Evolutionary conservation across 2,329 filamentous ascomycete genomes (phyloP), one percentile per base, ranked within the genome.

Genomic region (Pseudocercospora cruenta): DNA sequence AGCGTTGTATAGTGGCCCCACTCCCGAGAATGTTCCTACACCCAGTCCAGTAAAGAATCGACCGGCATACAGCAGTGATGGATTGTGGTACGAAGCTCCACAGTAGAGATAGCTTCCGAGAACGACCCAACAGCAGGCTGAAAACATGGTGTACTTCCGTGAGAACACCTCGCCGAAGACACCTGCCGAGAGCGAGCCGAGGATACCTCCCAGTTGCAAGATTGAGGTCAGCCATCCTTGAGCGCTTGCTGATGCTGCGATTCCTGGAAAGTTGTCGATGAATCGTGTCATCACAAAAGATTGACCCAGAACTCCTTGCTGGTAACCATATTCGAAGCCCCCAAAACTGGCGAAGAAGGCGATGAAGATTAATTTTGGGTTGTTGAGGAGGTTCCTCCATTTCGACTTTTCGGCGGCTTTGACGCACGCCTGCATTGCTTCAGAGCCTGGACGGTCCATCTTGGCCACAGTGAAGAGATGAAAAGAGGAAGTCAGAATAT

Each of bases 1-100:
- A 10, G 91, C 90, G 65, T 97, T 94, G 79, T 96, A 96, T 12
- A 77, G 80, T 80, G 21, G 83, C 77, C 58, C 78, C 67, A 55
- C 81, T 78, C 71, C 63, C n/a, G 63, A 67, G 39, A 75, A 65
- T 10, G 71, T 73, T 3, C 74, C 72, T 16, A 71, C 68, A 10
- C 73, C 74, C 26, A 75, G 63, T 3, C 73, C 74, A 28, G 69
- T 71, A 57, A 75, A 71, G 58, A 71, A 69, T 31, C 74, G 65
- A 19, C 62, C 67, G 2, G 67, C 67, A 55, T 65, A 62, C 24
- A 67, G 39, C 6, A 67, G 28, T 4, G 58, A 54, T 21, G 62
- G 39, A 26, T 62, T 43, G 14, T 66, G 58, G 16, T 64, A 61
- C n/a, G 62, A 59, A 24, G 67, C 64, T 9, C 64, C 64, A 24